A percentile compares a stretch with the other conserved stretches of the same genome.
Evolutionary conservation across 202 grass and related monocot genomes (phyloP).

Genomic region (Schoenoplectus tabernaemontani): DNA sequence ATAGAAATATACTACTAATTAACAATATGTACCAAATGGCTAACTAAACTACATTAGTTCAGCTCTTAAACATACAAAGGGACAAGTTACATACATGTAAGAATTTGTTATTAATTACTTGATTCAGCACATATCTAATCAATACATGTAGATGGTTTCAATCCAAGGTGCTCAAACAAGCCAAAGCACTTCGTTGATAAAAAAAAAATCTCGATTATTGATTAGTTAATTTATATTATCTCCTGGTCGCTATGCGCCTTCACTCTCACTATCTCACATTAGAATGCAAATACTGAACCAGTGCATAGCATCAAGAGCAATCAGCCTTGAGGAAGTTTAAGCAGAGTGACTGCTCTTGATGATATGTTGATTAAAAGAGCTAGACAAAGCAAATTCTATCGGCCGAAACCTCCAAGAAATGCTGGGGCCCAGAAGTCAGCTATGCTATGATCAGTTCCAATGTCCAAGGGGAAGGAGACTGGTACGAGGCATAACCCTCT

Average conservation of each 20-base stretch:
- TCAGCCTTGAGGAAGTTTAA: conserved; percentile 49
- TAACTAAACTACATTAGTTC: background rate
- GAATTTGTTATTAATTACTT: background rate
- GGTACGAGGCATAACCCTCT: conserved; percentile 87
- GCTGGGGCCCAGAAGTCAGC: conserved; percentile 66
- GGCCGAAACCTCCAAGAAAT: conserved; percentile 39
- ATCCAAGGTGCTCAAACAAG: background rate
- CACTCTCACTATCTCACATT: background rate
- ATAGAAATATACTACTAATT: background rate
- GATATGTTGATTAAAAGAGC: conserved; percentile 22
- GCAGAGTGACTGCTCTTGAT: conserved; percentile 68
- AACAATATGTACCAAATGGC: background rate
- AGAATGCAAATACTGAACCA: background rate
- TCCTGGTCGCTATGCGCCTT: background rate
- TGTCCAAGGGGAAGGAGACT: conserved; percentile 52
- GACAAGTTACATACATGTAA: conserved; percentile 13
- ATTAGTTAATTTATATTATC: background rate
- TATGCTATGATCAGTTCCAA: conserved; percentile 41
- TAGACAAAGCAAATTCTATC: conserved; percentile 23
- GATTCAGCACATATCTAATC: background rate
- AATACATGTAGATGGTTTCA: conserved; percentile 13
- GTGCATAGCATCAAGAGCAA: conserved; percentile 77
- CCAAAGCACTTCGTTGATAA: conserved; percentile 19
- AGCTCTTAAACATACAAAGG: conserved; percentile 11
- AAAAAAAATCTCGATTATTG: background rate